Evolutionary conservation across 2,329 filamentous ascomycete genomes (phyloP), one percentile per base, ranked within the genome.

Genomic region (Helicocarpus griseus): DNA sequence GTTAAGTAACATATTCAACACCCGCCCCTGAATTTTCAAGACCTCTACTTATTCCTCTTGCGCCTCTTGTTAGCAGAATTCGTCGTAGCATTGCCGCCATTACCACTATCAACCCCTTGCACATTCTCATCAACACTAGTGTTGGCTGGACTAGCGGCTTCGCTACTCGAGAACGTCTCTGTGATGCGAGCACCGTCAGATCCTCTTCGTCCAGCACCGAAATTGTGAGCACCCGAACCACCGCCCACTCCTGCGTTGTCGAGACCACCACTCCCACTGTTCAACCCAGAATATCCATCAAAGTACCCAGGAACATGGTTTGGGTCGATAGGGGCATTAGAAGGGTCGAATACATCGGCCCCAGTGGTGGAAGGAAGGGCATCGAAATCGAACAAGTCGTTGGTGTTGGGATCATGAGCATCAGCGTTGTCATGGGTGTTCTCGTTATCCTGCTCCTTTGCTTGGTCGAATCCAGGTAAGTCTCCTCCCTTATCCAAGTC

Each of bases 101-200:
- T 47, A 21, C 4, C 14, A 13, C 33, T 22, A 13, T 48, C 36
- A 11, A 26, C 7, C 22, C 46, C 48, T 19, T 58, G 57, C 7
- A 54, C 17, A 29, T 54, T 61, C 19, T 69, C 66, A 39, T 68
- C 69, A 11, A 62, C 56, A 24, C 51, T 55, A 4, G 63, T 63
- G 24, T 63, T 64, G 17, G 65, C 61, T 8, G 71, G 72, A 51
- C 70, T 73, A 1, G 70, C 69, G 9, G 64, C 56, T 55, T 73
- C 71, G 51, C 71, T 73, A 56, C 72, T 71, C 8, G 71, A 70
- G 54, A 73, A 60, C 13, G 70, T 68, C 55, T 74, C 71, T 24
- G 73, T 63, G 14, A 71, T 56, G 14, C 59, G 56, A 53, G 55
- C 51, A 1, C 50, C 33, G 17, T 54, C 51, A 3, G 52, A 43